Evolutionary conservation across 345 rosid species (phyloP), one percentile per base, ranked within the genome.

Genomic region (Kernera saxatilis): DNA sequence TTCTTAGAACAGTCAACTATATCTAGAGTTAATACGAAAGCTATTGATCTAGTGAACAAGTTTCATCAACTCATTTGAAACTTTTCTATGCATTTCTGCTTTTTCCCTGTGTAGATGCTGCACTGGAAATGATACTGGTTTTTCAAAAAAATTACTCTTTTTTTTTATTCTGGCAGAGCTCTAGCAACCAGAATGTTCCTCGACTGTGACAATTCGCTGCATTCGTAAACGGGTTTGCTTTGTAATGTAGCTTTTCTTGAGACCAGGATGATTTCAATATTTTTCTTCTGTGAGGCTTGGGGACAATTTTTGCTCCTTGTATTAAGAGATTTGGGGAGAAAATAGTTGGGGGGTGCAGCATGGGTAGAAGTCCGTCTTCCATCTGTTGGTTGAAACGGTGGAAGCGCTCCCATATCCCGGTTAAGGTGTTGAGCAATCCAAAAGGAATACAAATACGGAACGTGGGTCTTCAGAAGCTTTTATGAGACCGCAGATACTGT

Each of bases 171-270:
- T 70, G 54, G 39, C 76, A 76, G 80, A 54, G 76, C 61, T 56
- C 68, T 76, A 70, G 76, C 76, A 70, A 65, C 80, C 76, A 76
- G 68, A 57, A 50, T 70, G 56, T 56, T 63, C 54, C 72, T 76
- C 39, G 8, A 36, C 41, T 29, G 69, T 46, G 7, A n/a, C 64
- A 68, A 35, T 33, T 58, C 69, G 1, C 40, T 49, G 17, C 11
- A 27, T 35, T 23, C 11, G 18, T 62, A 72, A 51, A 41, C 0
- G 3, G 44, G 32, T 5, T 52, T 52, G 44, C 37, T 62, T 61
- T 49, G 25, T 40, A 40, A 44, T 49, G 25, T 40, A 40, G 35
- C 21, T 44, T 13, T 37, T 37, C 29, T 8, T 66, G 25, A 48
- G 54, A 37, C 54, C 21, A 68, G 41, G 41, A 56, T 61, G 41